Conservation (phyloP, 2,329 filamentous ascomycete genomes). For the Kalaharituber pfeilii region DNA sequence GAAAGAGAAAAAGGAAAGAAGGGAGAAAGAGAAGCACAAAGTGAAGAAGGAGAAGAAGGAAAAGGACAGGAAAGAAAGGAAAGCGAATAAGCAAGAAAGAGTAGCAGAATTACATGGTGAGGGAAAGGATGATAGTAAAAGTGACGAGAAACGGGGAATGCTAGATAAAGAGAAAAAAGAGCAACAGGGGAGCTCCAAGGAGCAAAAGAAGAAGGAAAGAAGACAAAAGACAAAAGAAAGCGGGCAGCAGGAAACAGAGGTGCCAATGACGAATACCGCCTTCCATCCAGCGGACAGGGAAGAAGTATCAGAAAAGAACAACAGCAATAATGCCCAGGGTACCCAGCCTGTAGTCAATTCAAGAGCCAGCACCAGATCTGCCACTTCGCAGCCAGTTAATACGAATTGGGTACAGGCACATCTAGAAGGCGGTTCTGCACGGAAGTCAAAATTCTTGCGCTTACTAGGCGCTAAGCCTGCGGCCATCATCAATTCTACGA, state of each 20-base stretch:
- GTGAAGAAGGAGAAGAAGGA: no score
- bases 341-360: background rate
- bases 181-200: no score
- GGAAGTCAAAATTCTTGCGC: conserved; percentile 41
- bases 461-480: conserved; percentile 39
- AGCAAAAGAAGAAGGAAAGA: no score
- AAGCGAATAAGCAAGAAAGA: no score
- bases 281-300: background rate
- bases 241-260: background rate
- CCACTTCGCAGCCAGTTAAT: conserved; percentile 6
- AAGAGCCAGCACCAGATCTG: background rate
- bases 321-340: conserved; percentile 1
- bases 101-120: conserved; percentile 9
- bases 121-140: conserved; percentile 6
- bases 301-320: no score
- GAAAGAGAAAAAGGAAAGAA: no score
- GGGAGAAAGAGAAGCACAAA: no score
- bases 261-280: background rate
- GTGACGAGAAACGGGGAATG: no score
- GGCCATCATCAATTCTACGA: conserved; percentile 21
- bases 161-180: no score
- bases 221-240: background rate
- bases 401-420: conserved; percentile 17
- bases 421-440: conserved; percentile 35
- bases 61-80: no score